Percentiles rank a stretch among this genome's conserved stretches.
These are phyloP conservation scores for Suillus variegatus DNA, from an alignment of 768 basidiomycete species.

Conservation along the genomic window DNA sequence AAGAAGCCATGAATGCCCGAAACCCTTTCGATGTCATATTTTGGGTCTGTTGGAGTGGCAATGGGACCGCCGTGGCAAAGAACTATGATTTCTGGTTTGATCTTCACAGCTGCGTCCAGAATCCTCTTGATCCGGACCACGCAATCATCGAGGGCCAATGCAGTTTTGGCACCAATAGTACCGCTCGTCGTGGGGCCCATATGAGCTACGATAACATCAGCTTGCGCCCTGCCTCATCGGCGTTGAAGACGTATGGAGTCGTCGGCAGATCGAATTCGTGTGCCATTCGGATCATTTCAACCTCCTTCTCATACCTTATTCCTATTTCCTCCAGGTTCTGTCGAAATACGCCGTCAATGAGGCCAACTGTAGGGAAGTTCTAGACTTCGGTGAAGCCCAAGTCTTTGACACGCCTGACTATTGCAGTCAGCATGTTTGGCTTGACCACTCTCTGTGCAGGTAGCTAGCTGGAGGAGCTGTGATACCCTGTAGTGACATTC, in stretches of 20 bases:
- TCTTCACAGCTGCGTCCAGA: slow-evolving; percentile 15
- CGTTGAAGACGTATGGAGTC: slow-evolving; percentile 30
- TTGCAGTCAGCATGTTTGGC: slow-evolving; percentile 32
- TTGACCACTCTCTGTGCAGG: slow-evolving; percentile 23
- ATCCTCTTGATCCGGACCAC: slow-evolving; percentile 25
- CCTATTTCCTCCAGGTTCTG: slow-evolving; percentile 31
- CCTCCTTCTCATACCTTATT: slow-evolving; percentile 32
- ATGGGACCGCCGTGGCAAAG: slow-evolving; percentile 28
- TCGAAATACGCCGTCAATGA: slow-evolving; percentile 32
- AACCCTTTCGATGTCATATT: slow-evolving; percentile 18
- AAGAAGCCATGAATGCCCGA: slow-evolving; percentile 27
- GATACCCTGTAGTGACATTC: slow-evolving; percentile 24
- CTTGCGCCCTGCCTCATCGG: slow-evolving; percentile 26
- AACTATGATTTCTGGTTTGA: slow-evolving; percentile 22
- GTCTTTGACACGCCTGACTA: slow-evolving; percentile 19
- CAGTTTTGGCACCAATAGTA: slow-evolving; percentile 26
- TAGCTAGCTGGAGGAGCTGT: slow-evolving; percentile 25
- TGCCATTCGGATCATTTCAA: slow-evolving; percentile 31
- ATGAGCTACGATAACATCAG: slow-evolving; percentile 28
- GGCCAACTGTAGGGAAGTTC: slow-evolving; percentile 28
- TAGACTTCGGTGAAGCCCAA: slow-evolving; percentile 28
- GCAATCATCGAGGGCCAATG: slow-evolving; percentile 23
- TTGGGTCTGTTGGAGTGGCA: slow-evolving; percentile 23
- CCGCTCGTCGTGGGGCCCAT: slow-evolving; percentile 33
- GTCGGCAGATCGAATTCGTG: slow-evolving; percentile 26